These are phyloP conservation scores for Dendrostoma leiphaemia DNA, from an alignment of 2,329 filamentous ascomycete species.

Conservation along the genomic window DNA sequence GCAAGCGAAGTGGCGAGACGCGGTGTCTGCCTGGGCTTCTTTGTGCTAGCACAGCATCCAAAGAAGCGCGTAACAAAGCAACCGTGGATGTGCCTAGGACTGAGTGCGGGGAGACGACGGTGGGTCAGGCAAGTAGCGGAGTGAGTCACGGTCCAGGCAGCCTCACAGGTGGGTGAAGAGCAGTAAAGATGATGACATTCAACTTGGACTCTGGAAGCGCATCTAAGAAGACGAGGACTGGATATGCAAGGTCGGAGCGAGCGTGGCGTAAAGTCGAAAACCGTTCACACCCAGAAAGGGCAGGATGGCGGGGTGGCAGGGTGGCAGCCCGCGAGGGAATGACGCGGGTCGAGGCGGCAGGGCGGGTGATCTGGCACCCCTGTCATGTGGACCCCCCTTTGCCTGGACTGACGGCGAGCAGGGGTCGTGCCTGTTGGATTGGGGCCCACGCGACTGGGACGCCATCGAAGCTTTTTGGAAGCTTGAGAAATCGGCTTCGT, in stretches of 20 bases:
- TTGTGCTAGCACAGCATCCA: too few species aligned
- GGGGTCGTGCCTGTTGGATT: too few species aligned
- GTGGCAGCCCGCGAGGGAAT: not conserved
- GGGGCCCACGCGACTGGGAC: too few species aligned
- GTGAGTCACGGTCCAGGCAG: constrained; percentile 14
- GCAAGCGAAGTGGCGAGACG: constrained; percentile 8
- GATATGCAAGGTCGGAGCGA: not conserved
- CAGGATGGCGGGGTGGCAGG: too few species aligned
- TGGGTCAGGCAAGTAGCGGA: not conserved
- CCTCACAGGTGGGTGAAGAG: not conserved
- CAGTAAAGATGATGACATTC: not conserved
- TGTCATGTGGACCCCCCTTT: not conserved
- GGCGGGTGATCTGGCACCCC: not conserved
- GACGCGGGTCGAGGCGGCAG: not conserved
- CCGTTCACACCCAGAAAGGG: not conserved
- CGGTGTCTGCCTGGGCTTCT: not conserved
- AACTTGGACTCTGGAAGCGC: not conserved
- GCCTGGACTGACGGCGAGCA: not conserved
- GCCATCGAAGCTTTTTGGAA: constrained; percentile 3
- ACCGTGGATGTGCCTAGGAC: constrained; percentile 10
- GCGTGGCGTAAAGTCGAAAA: not conserved
- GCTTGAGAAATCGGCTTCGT: not conserved
- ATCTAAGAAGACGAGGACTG: not conserved
- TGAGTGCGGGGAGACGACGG: not conserved
- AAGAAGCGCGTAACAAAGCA: too few species aligned